Evolutionary conservation across 176 grass and related monocot genomes (phyloP).

Genomic region (Areca catechu): DNA sequence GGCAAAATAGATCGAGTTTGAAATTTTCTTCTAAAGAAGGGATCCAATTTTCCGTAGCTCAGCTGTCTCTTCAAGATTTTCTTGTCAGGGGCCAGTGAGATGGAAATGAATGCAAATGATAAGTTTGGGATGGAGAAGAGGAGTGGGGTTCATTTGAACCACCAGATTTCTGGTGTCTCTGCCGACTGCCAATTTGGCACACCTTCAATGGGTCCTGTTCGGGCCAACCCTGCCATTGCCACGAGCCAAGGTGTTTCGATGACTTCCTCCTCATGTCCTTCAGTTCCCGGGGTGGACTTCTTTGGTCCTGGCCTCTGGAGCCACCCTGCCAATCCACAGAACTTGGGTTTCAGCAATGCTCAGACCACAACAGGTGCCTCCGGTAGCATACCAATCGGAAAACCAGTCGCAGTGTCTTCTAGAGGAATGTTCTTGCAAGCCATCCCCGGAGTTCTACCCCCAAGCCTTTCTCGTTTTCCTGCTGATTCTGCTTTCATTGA

Average conservation of each 20-base stretch:
- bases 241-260: neutral
- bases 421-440: constrained; percentile 2
- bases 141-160: neutral
- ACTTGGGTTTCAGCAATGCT: neutral
- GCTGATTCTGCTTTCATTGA: constrained; percentile 12
- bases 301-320: neutral
- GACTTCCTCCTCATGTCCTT: neutral
- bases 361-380: neutral
- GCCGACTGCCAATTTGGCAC: constrained; percentile 8
- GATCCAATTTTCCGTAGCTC: neutral
- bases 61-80: neutral
- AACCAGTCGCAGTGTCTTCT: constrained; percentile 6
- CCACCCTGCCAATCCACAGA: neutral
- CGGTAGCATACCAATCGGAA: neutral
- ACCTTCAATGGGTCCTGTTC: neutral
- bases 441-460: neutral
- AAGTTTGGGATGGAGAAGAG: constrained; percentile 10
- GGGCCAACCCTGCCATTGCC: neutral
- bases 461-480: neutral
- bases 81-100: neutral
- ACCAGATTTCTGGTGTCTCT: neutral
- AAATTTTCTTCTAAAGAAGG: neutral
- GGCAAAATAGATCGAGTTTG: too few relatives aligned
- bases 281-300: constrained; percentile 1
- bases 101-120: constrained; percentile 4